Evolutionary conservation across 495 filamentous ascomycete genomes (phyloP), one percentile per base, ranked within the genome.

Genomic region (Polyplosphaeria fusca): DNA sequence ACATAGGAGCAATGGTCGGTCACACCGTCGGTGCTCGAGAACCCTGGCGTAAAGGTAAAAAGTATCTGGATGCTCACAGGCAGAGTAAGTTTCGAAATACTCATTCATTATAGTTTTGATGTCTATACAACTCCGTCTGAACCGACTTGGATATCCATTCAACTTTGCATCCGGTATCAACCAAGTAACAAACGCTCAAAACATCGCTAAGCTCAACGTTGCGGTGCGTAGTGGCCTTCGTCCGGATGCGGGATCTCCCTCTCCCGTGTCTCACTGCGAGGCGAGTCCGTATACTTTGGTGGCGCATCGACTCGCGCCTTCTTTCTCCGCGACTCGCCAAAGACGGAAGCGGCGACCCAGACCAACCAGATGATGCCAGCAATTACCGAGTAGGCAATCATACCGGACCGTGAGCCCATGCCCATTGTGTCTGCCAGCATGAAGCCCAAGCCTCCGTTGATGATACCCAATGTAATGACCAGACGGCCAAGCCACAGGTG

Each of bases 401-500:
- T 61, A 2, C 58, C 58, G 18, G 41, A 20, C 13, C 35, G 46
- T 18, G 56, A 57, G 2, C 38, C 52, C 13, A 46, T 11, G 7
- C 40, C 39, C 35, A 53, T 56, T 26, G 13, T 28, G 16, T 54
- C 42, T 30, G 68, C 67, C n/a, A 73, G 62, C 51, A 45, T 49
- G 51, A 73, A 58, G 0, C 71, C 71, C 1, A 73, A 65, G 4
- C 71, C 71, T 18, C 70, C 71, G 46, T 73, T 73, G 58, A 72
- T 66, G 52, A 72, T 72, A 22, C 70, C 71, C 47, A 73, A 67
- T 0, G 65, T 68, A 47, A 73, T 70, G 44, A 58, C 51, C 16
- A 61, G 20, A 9, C 71, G 60, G n/a, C 71, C 70, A 26, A 72
- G 48, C 67, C 68, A 72, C 49, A 74, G 52, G 47, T 74, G 71